Base-by-base conservation (phyloP, 139 green algal genomes). In the Ostreobium quekettii region DNA sequence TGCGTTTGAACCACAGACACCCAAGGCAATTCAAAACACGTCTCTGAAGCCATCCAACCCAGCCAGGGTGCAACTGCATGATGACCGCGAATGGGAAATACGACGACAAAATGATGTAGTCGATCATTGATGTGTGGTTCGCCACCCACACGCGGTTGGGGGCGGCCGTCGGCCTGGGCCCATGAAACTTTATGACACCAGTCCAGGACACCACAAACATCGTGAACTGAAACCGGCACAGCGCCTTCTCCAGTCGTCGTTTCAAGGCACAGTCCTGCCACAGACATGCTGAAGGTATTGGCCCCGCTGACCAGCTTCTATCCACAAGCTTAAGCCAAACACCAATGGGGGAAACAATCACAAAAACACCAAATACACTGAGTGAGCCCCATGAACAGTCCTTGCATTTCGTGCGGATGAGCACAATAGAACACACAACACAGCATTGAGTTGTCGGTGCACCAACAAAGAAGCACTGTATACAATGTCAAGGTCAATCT, bases 71-170 rank as follows among this genome's bases (percentile, higher is more conserved):
- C 70, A 88, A 78, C 76, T 90, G 85, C 78, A 81, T 83, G 74
- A 90, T 85, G 58, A 84, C 74, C 28, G 81, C 74, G 65, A 86
- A 87, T 2, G 75, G 71, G 22, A 58, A 76, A 58, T 95, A 87
- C 47, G 88, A 82, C 64, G 84, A 87, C 38, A 99, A 76, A 37
- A 99, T 82, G 62, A 91, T 86, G 78, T 96, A 99, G 79, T 99
- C 94, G 69, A 99, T 98, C 93, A 99, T 99, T 49, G 74, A 89
- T 1, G 92, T 97, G 84, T 99, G 94, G 84, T 99, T 99, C 66
- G 89, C 87, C 32, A 99, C 94, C 86, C 89, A 99, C 32, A 99
- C 87, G 60, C 71, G 49, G 69, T 89, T 88, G 36, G 82, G 28
- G 3, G 74, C 69, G 1, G 78, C 66, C 2, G 79, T 86, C 19